Conservation (phyloP, 2,329 filamentous ascomycete species). For the Fusarium torulosum region DNA sequence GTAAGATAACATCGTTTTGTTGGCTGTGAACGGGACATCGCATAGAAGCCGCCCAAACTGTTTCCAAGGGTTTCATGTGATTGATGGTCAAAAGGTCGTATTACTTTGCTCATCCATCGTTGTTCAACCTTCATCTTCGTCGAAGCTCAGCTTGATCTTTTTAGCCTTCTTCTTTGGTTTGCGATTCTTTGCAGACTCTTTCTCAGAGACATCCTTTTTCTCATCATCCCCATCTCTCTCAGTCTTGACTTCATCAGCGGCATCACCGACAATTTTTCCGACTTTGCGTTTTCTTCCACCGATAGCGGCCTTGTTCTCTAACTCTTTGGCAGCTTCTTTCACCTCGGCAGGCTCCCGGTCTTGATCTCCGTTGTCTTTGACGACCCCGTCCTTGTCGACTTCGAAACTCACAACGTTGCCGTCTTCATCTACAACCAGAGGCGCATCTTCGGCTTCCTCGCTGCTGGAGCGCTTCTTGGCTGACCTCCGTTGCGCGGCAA, state of each 20-base stretch:
- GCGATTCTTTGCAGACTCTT: conserved; percentile 49
- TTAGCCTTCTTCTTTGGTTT: conserved; percentile 67
- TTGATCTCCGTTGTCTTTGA: conserved; percentile 51
- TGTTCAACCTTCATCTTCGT: conserved; percentile 66
- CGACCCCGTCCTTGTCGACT: conserved; percentile 58
- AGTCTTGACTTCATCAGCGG: conserved; percentile 46
- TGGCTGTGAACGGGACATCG: background rate
- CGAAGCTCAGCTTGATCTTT: conserved; percentile 77
- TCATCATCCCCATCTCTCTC: conserved; percentile 31
- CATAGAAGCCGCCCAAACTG: background rate
- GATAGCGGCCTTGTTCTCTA: conserved; percentile 49
- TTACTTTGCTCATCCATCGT: conserved; percentile 22
- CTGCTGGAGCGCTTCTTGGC: conserved; percentile 69
- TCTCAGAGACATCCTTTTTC: conserved; percentile 38
- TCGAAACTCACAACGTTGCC: conserved; percentile 71
- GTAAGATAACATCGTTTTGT: conserved; percentile 10
- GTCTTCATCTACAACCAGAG: conserved; percentile 79
- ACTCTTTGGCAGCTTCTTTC: conserved; percentile 52
- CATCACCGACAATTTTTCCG: conserved; percentile 53
- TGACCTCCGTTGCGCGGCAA: conserved; percentile 63
- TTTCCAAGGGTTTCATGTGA: background rate
- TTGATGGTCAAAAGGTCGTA: background rate
- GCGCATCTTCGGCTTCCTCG: conserved; percentile 81
- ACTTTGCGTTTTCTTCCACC: conserved; percentile 67
- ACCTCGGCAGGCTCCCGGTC: conserved; percentile 41